phyloP scores from a whole-genome alignment of 1,139 yeast species.

The Candida anutae region DNA sequence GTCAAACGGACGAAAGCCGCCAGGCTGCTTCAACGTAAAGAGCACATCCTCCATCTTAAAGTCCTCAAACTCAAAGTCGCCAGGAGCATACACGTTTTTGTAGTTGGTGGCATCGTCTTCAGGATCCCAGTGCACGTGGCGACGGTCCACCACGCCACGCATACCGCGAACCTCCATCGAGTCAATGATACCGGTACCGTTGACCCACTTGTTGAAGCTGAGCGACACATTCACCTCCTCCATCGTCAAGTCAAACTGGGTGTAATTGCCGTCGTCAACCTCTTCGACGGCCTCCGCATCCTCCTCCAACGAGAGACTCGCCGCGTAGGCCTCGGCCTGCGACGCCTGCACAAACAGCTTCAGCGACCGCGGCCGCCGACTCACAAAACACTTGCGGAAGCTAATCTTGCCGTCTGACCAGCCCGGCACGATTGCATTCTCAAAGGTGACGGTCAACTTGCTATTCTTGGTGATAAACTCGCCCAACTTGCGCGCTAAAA shows the following conservation, averaged over 20 bases:
- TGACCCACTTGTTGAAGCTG: constrained; percentile 79
- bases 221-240: constrained; percentile 79
- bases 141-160: constrained; percentile 86
- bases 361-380: constrained; percentile 62
- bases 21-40: constrained; percentile 76
- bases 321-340: constrained; percentile 58
- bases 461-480: constrained; percentile 78
- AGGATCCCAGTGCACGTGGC: constrained; percentile 78
- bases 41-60: constrained; percentile 79
- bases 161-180: constrained; percentile 78
- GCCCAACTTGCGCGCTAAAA: constrained; percentile 75
- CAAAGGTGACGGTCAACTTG: constrained; percentile 82
- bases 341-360: constrained; percentile 63
- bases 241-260: constrained; percentile 87
- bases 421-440: constrained; percentile 89
- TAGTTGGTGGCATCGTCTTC: constrained; percentile 79
- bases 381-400: constrained; percentile 78
- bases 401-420: constrained; percentile 87
- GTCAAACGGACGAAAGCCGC: constrained; percentile 71
- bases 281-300: constrained; percentile 16
- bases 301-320: constrained; percentile 20
- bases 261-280: constrained; percentile 85
- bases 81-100: constrained; percentile 65
- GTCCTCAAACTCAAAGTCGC: constrained; percentile 87
- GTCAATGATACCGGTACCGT: constrained; percentile 80